Conservation (phyloP, 1,284 basidiomycete species). For the Tilletia walkeri region DNA sequence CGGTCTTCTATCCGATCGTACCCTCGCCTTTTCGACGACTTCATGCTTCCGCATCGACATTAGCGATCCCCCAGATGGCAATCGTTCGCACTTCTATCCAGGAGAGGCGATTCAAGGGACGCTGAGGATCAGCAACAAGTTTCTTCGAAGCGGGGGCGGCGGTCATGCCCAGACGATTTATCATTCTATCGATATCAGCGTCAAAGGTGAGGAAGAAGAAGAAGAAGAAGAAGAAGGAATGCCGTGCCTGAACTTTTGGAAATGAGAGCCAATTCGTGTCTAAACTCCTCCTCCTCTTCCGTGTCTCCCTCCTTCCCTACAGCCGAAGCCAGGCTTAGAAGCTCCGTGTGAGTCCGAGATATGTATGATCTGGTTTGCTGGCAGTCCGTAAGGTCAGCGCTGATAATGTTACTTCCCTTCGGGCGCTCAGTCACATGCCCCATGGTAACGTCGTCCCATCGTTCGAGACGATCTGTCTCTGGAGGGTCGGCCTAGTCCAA, state of each 20-base stretch:
- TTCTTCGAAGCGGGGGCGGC: neutral
- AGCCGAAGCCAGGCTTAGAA: neutral
- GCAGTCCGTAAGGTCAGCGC: too few relatives aligned
- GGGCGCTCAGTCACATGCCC: neutral
- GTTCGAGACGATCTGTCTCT: neutral
- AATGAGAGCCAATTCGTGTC: neutral
- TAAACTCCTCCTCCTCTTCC: neutral
- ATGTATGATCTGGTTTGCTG: too few relatives aligned
- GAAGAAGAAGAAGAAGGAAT: too few relatives aligned
- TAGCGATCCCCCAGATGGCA: neutral
- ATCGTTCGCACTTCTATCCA: neutral
- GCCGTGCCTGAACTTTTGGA: too few relatives aligned
- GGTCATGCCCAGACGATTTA: neutral
- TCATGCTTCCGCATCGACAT: constrained; percentile 3
- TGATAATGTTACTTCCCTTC: too few relatives aligned
- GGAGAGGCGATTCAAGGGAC: neutral
- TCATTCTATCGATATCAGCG: neutral
- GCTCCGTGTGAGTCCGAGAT: neutral
- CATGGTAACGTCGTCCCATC: constrained; percentile 3
- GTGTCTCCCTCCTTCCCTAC: neutral
- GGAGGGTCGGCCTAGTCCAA: neutral
- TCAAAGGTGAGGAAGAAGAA: neutral
- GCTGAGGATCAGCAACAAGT: constrained; percentile 3
- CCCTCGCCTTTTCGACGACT: constrained; percentile 5
- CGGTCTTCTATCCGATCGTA: neutral